Conservation (phyloP, 2,329 filamentous ascomycete species). For the Cladosporium phlei region DNA sequence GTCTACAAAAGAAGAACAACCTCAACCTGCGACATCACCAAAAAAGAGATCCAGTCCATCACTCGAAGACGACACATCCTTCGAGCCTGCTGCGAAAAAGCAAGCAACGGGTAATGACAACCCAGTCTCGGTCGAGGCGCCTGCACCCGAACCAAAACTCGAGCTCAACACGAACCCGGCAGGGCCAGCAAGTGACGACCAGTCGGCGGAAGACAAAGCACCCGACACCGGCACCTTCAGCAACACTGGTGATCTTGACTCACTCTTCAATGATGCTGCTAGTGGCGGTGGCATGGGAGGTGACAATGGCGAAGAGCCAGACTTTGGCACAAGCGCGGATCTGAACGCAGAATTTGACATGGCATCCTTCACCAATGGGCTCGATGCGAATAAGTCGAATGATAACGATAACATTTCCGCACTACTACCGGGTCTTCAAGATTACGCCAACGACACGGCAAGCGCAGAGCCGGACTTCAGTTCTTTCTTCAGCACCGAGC, state of each 20-base stretch:
- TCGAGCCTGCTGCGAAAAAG: constrained; percentile 5
- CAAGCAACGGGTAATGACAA: constrained; percentile 5
- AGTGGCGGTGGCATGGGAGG: constrained; percentile 16
- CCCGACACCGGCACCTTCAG: constrained; percentile 24
- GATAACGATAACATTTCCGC: constrained; percentile 32
- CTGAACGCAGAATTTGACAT: constrained; percentile 32
- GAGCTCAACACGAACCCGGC: constrained; percentile 11
- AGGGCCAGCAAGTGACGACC: constrained; percentile 11
- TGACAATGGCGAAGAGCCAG: constrained; percentile 3
- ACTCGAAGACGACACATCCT: neutral
- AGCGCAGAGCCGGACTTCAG: constrained; percentile 24
- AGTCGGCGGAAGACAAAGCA: constrained; percentile 19
- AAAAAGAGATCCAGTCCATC: constrained; percentile 8
- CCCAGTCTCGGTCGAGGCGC: neutral
- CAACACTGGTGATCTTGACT: constrained; percentile 32
- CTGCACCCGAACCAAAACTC: neutral
- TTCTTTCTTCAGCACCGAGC: constrained; percentile 22
- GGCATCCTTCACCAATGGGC: constrained; percentile 24
- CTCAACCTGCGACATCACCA: neutral
- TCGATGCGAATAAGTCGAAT: constrained; percentile 20
- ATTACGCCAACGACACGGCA: constrained; percentile 34
- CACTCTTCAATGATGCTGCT: constrained; percentile 30
- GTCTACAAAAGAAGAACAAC: neutral
- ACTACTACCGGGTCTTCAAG: constrained; percentile 38
- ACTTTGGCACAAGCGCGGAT: constrained; percentile 14